These are phyloP conservation scores for Erythrophleum ivorense DNA, from an alignment of 331 rosid species.

Conservation along the genomic window DNA sequence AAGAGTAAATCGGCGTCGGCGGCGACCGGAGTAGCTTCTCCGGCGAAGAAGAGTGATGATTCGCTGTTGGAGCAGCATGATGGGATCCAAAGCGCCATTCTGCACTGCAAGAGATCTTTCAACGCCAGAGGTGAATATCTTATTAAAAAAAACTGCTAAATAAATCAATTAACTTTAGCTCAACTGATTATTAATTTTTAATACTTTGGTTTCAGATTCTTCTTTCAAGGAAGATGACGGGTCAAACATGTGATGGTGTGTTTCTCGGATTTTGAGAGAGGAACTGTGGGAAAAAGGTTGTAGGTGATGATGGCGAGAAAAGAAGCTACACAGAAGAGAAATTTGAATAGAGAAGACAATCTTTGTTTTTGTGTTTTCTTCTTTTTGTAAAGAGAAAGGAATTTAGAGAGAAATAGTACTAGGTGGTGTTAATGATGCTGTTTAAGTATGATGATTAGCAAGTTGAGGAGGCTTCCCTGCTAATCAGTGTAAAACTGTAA, in stretches of 20 bases:
- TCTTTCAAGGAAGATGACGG: conserved; percentile 46
- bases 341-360: background rate
- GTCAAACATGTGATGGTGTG: conserved; percentile 23
- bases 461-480: conserved; percentile 38
- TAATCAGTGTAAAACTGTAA: conserved; percentile 46
- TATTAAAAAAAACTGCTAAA: background rate
- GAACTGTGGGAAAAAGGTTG: conserved; percentile 3
- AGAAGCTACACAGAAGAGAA: background rate
- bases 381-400: conserved; percentile 43
- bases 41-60: conserved; percentile 71
- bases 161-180: background rate
- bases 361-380: background rate
- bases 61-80: conserved; percentile 73
- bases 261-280: background rate
- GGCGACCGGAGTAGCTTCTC: conserved; percentile 37
- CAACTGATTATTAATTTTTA: background rate
- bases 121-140: conserved; percentile 62
- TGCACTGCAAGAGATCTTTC: conserved; percentile 89
- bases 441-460: conserved; percentile 47
- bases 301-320: background rate
- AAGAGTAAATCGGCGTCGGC: conserved; percentile 63
- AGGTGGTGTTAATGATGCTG: background rate
- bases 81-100: conserved; percentile 92
- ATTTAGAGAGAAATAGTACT: background rate
- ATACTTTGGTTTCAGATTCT: conserved; percentile 45